Evolutionary conservation across 148 eudicot genomes (phyloP).

Genomic region (Fallopia convolvulus): DNA sequence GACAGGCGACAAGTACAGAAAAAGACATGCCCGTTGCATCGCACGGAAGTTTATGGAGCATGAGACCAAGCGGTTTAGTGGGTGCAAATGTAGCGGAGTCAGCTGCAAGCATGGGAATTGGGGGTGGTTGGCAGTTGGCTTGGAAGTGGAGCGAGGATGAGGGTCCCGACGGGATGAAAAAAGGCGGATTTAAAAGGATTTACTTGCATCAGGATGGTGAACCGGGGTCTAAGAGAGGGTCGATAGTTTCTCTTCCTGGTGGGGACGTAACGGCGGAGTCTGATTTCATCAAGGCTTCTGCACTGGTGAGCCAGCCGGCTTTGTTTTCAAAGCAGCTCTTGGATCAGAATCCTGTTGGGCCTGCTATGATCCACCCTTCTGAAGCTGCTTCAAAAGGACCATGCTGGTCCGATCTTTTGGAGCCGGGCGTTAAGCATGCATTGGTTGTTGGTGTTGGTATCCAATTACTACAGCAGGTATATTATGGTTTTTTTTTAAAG

Average conservation of each 20-base stretch:
- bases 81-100: constrained; percentile 21
- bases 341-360: constrained; percentile 44
- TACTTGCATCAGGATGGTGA: constrained; percentile 46
- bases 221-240: constrained; percentile 34
- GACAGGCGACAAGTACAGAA: constrained; percentile 39
- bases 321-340: constrained; percentile 41
- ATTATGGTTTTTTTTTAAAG: not conserved
- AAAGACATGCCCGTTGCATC: constrained; percentile 38
- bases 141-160: constrained; percentile 52
- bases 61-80: constrained; percentile 33
- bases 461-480: constrained; percentile 49
- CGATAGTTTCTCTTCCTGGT: constrained; percentile 38
- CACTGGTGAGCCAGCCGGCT: constrained; percentile 54
- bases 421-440: constrained; percentile 49
- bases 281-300: constrained; percentile 44
- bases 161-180: constrained; percentile 42
- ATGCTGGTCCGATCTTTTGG: constrained; percentile 37
- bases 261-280: constrained; percentile 32
- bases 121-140: constrained; percentile 71
- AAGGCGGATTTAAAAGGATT: constrained; percentile 50
- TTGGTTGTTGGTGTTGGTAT: constrained; percentile 40
- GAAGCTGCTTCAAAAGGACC: constrained; percentile 36
- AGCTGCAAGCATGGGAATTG: constrained; percentile 38
- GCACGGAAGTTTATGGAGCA: constrained; percentile 36
- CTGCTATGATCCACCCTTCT: constrained; percentile 55